Evolutionary conservation across 306 rosid species (phyloP).

Genomic region (Acacia melanoxylon): DNA sequence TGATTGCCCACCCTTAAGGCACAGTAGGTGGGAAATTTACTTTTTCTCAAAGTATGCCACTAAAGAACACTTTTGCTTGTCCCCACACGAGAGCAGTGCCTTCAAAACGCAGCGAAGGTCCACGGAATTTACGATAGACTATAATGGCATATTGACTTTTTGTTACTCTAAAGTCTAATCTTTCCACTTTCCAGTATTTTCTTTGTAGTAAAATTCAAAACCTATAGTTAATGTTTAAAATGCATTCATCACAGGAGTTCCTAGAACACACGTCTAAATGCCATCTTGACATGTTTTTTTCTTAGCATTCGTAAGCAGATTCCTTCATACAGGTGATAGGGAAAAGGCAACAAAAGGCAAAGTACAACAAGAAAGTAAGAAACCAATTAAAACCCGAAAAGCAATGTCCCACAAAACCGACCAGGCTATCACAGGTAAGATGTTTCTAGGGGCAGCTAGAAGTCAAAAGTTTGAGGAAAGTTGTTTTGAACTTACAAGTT

Average conservation of each 20-base stretch:
- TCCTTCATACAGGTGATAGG: slow-evolving; percentile 33
- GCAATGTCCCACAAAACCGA: slow-evolving; percentile 40
- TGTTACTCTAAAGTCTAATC: neutral
- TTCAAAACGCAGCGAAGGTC: slow-evolving; percentile 24
- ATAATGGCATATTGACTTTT: slow-evolving; percentile 14
- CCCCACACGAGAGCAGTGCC: slow-evolving; percentile 29
- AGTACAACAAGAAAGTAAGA: neutral
- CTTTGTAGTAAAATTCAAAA: neutral
- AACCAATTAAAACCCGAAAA: slow-evolving; percentile 27
- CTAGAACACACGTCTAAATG: neutral
- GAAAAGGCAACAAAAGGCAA: neutral
- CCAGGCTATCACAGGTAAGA: slow-evolving; percentile 42
- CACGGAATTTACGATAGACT: slow-evolving; percentile 11
- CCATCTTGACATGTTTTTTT: slow-evolving; percentile 20
- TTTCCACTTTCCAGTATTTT: slow-evolving; percentile 25
- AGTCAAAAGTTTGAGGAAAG: slow-evolving; percentile 30
- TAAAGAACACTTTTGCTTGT: slow-evolving; percentile 8
- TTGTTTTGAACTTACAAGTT: slow-evolving; percentile 3
- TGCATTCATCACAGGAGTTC: neutral
- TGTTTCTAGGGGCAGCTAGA: slow-evolving; percentile 44
- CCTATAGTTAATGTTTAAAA: neutral
- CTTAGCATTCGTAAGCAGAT: slow-evolving; percentile 45
- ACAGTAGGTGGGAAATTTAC: slow-evolving; percentile 33
- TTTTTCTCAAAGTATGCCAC: slow-evolving; percentile 32
- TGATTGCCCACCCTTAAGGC: neutral